Evolutionary conservation across 2,329 filamentous ascomycete species (phyloP).

Genomic region (Myriosclerotinia duriaeana): DNA sequence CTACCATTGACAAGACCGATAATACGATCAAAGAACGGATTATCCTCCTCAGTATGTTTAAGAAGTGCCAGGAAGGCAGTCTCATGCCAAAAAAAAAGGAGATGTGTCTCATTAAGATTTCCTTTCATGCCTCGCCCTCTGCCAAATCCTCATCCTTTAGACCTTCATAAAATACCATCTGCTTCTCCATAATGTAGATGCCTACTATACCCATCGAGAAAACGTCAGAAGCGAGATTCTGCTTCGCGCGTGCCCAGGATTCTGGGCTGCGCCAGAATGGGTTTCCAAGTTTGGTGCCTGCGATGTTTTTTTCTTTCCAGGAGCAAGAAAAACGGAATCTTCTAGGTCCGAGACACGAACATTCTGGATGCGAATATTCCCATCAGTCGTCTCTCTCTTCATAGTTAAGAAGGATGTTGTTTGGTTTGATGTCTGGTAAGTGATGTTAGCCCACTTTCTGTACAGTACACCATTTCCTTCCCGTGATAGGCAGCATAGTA

Average conservation of each 20-base stretch:
- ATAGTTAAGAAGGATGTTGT: slow-evolving; percentile 48
- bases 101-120: slow-evolving; percentile 48
- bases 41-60: slow-evolving; percentile 44
- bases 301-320: background rate
- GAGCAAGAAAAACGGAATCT: background rate
- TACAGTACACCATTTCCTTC: background rate
- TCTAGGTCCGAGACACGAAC: slow-evolving; percentile 3
- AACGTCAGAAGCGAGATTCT: slow-evolving; percentile 46
- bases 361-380: background rate
- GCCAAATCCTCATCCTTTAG: slow-evolving; percentile 24
- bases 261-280: slow-evolving; percentile 49
- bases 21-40: slow-evolving; percentile 44
- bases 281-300: slow-evolving; percentile 45
- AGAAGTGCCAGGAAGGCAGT: slow-evolving; percentile 46
- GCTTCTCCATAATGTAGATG: slow-evolving; percentile 47
- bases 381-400: slow-evolving; percentile 24
- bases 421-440: slow-evolving; percentile 45
- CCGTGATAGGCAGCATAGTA: background rate
- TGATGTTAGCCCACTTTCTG: background rate
- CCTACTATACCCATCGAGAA: slow-evolving; percentile 48
- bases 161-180: slow-evolving; percentile 44
- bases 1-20: slow-evolving; percentile 27
- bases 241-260: slow-evolving; percentile 44
- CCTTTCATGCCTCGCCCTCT: slow-evolving; percentile 37
- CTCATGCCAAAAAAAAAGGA: slow-evolving; percentile 51